A percentile compares a stretch with the other conserved stretches of the same genome.
These are phyloP conservation scores for Phytophthora sp. DNA, from an alignment of 352 stramenopile genomes.

Conservation along the genomic window DNA sequence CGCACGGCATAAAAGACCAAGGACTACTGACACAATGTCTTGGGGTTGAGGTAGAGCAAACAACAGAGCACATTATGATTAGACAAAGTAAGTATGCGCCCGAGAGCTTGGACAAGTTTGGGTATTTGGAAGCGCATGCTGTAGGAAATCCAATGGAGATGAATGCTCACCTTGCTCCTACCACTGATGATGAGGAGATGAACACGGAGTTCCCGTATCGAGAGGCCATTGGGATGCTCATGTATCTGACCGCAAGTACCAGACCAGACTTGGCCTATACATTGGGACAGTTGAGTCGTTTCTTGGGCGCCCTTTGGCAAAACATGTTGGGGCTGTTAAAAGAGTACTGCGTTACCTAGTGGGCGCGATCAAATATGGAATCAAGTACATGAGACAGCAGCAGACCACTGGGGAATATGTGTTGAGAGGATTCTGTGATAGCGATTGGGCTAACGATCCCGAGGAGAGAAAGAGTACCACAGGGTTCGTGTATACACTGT, in stretches of 20 bases:
- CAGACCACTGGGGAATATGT: background rate
- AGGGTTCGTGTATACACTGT: background rate
- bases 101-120: slow-evolving; percentile 8
- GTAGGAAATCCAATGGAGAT: slow-evolving; percentile 14
- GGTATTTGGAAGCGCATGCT: slow-evolving; percentile 17
- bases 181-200: background rate
- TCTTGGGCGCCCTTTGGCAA: background rate
- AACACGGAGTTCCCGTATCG: slow-evolving; percentile 1
- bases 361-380: slow-evolving; percentile 9
- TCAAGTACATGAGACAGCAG: slow-evolving; percentile 6
- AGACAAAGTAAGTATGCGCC: slow-evolving; percentile 6
- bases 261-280: slow-evolving; percentile 11
- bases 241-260: slow-evolving; percentile 13
- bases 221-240: slow-evolving; percentile 10
- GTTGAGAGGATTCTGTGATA: background rate
- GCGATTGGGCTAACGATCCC: background rate
- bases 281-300: slow-evolving; percentile 13
- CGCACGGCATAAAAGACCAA: slow-evolving; percentile 14
- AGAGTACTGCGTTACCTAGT: slow-evolving; percentile 11
- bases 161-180: background rate
- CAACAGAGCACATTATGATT: background rate
- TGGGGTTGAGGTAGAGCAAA: slow-evolving; percentile 8
- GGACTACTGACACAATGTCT: slow-evolving; percentile 9
- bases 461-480: background rate
- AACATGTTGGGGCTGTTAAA: slow-evolving; percentile 1